A percentile compares a stretch with the other conserved stretches of the same genome.
These are phyloP conservation scores for Casaregolazyma suthepensis DNA, from an alignment of 1,139 yeast species.

Conservation along the genomic window DNA sequence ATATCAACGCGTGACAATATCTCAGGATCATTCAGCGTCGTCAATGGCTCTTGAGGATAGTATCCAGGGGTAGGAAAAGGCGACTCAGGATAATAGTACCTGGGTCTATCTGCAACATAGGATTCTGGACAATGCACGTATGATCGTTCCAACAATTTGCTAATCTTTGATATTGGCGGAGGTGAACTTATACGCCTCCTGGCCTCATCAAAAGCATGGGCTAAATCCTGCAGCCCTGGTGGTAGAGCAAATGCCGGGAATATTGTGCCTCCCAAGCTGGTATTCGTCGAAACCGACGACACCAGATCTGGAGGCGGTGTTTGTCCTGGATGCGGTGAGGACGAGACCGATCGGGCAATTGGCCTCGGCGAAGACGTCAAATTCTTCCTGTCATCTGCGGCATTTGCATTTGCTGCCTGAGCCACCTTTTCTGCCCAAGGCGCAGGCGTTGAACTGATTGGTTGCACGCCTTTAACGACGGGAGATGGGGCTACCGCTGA, in stretches of 20 bases:
- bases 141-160: slow-evolving; percentile 59
- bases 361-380: slow-evolving; percentile 14
- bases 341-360: slow-evolving; percentile 13
- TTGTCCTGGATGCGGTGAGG: slow-evolving; percentile 16
- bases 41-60: slow-evolving; percentile 83
- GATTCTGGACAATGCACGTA: slow-evolving; percentile 90
- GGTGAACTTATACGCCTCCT: slow-evolving; percentile 44
- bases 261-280: slow-evolving; percentile 7
- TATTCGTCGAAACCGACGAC: slow-evolving; percentile 8
- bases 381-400: slow-evolving; percentile 10
- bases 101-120: slow-evolving; percentile 80
- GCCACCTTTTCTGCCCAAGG: slow-evolving; percentile 24
- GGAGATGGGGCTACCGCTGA: slow-evolving; percentile 16
- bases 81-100: slow-evolving; percentile 69
- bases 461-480: slow-evolving; percentile 12
- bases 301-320: slow-evolving; percentile 15
- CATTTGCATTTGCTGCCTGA: slow-evolving; percentile 7
- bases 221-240: slow-evolving; percentile 44
- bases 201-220: slow-evolving; percentile 42
- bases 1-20: slow-evolving; percentile 69
- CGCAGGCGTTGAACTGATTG: slow-evolving; percentile 15
- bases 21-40: slow-evolving; percentile 35
- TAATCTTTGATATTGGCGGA: slow-evolving; percentile 51
- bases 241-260: slow-evolving; percentile 33
- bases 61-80: slow-evolving; percentile 89